Percentiles rank a stretch among this genome's conserved stretches.
Evolutionary conservation across 2,329 filamentous ascomycete genomes (phyloP).

Genomic region (Diaporthe citri): DNA sequence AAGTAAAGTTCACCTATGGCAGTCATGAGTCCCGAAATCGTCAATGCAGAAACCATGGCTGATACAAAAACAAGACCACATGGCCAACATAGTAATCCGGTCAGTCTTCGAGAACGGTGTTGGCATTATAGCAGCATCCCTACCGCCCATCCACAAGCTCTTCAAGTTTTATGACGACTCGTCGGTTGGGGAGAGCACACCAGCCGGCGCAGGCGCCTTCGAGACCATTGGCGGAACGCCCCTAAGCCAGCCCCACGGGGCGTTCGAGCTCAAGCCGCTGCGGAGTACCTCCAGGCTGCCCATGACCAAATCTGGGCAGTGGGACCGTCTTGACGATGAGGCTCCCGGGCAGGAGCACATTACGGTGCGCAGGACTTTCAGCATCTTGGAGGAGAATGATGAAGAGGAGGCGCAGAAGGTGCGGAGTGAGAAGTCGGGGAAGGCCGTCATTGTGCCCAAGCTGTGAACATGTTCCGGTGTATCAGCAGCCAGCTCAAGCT

Average conservation of each 20-base stretch:
- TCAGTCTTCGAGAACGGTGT: constrained; percentile 54
- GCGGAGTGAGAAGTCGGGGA: background rate
- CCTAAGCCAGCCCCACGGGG: background rate
- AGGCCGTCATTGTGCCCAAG: background rate
- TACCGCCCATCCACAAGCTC: constrained; percentile 24
- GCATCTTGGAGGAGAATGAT: constrained; percentile 5
- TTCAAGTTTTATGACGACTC: constrained; percentile 28
- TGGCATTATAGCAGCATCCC: constrained; percentile 53
- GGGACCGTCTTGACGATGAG: background rate
- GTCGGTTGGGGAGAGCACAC: background rate
- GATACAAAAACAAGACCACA: constrained; percentile 17
- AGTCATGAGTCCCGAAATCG: rapidly evolving
- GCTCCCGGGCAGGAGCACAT: background rate
- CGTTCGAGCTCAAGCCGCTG: background rate
- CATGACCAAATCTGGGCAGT: background rate
- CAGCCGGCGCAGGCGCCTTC: constrained; percentile 4
- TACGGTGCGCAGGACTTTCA: background rate
- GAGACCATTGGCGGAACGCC: constrained; percentile 24
- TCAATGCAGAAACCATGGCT: background rate
- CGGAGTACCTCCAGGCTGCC: background rate
- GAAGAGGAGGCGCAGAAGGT: background rate
- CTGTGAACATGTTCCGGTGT: background rate
- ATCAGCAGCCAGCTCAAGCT: background rate
- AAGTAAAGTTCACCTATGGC: constrained; percentile 46
- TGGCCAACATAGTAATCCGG: constrained; percentile 61